Conservation (phyloP, 192 early-diverging fungal genomes). For the Ambispora gerdemannii region DNA sequence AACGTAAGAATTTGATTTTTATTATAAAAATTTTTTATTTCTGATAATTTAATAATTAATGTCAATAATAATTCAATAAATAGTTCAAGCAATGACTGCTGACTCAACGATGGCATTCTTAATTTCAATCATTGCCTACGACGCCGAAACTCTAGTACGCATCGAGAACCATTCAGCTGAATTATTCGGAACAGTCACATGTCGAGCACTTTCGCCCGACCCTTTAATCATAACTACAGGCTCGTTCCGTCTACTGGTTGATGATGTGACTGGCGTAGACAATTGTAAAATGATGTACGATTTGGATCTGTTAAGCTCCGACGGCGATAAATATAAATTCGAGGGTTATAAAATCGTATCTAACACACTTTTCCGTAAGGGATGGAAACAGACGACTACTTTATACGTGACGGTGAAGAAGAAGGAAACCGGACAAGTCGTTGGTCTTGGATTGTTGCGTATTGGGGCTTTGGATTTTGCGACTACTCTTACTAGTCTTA, state of each 20-base stretch:
- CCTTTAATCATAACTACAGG: constrained; percentile 43
- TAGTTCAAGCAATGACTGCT: constrained; percentile 39
- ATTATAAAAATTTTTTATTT: neutral
- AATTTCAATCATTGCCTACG: constrained; percentile 34
- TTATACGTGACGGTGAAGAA: constrained; percentile 41
- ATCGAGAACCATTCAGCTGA: constrained; percentile 34
- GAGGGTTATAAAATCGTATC: constrained; percentile 43
- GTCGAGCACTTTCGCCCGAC: constrained; percentile 46
- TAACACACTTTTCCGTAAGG: constrained; percentile 33
- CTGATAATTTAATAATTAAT: neutral
- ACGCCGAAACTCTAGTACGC: constrained; percentile 34
- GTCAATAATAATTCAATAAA: neutral
- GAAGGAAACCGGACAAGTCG: constrained; percentile 28
- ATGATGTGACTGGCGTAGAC: constrained; percentile 36
- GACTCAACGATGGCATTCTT: constrained; percentile 41
- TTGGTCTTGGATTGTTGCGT: constrained; percentile 27
- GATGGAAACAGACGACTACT: constrained; percentile 38
- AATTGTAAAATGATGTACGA: constrained; percentile 38
- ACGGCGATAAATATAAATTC: constrained; percentile 40
- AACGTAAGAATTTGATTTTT: constrained; percentile 21
- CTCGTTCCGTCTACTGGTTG: constrained; percentile 39
- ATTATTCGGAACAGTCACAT: constrained; percentile 43
- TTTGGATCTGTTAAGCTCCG: constrained; percentile 34
- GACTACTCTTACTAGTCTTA: neutral
- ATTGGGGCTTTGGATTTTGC: neutral